phyloP scores from a whole-genome alignment of 208 protist genomes.

The Trypanosoma caninum region DNA sequence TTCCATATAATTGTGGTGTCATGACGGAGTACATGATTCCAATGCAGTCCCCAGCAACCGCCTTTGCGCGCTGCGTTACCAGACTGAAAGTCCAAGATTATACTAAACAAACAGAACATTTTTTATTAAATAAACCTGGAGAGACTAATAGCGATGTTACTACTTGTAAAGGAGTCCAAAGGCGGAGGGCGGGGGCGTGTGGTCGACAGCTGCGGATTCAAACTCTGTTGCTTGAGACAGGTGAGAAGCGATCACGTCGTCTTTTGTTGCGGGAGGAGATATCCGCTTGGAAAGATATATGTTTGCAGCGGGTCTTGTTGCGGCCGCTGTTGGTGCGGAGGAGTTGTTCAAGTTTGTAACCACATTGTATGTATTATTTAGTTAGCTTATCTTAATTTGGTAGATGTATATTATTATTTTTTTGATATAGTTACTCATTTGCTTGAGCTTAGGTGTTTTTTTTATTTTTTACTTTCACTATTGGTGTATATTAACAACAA shows the following conservation, averaged over 20 bases:
- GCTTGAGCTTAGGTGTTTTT: neutral
- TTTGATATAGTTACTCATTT: neutral
- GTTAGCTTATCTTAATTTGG: too few species aligned
- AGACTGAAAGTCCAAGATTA: too few species aligned
- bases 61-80: neutral
- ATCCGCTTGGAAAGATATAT: too few species aligned
- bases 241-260: slow-evolving; percentile 15
- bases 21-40: slow-evolving; percentile 13
- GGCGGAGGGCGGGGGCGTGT: slow-evolving; percentile 18
- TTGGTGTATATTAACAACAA: neutral
- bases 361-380: neutral
- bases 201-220: slow-evolving; percentile 13
- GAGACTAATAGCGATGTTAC: slow-evolving; percentile 28
- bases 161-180: slow-evolving; percentile 9
- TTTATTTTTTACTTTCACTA: neutral
- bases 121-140: neutral
- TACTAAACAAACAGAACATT: too few species aligned
- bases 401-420: too few species aligned
- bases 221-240: slow-evolving; percentile 16
- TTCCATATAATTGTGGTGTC: neutral
- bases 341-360: neutral
- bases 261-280: slow-evolving; percentile 7
- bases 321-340: neutral
- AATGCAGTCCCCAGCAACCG: slow-evolving; percentile 4
- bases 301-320: neutral